phyloP scores from a whole-genome alignment of 208 protist genomes.

The Leishmania mexicana region DNA sequence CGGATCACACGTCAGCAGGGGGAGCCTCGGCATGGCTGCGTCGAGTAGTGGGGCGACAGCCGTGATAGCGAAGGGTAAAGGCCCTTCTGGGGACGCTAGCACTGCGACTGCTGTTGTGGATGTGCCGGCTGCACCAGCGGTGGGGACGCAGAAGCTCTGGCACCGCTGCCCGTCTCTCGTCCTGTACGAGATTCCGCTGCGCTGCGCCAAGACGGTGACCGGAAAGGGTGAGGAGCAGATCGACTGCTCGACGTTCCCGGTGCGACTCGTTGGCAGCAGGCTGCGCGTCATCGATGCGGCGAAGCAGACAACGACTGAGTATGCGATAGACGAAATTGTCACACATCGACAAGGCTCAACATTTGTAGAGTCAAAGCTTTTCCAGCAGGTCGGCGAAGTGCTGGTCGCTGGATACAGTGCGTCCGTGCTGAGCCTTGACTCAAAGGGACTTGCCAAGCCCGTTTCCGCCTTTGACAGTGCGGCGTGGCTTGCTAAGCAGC shows the following conservation, averaged over 20 bases:
- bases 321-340: slow-evolving; percentile 41
- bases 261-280: slow-evolving; percentile 30
- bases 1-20: neutral
- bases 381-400: slow-evolving; percentile 28
- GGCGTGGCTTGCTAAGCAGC: slow-evolving; percentile 41
- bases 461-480: slow-evolving; percentile 38
- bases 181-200: slow-evolving; percentile 53
- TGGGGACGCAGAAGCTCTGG: slow-evolving; percentile 9
- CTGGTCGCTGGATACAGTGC: slow-evolving; percentile 36
- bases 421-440: slow-evolving; percentile 40
- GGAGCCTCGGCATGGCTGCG: neutral
- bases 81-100: neutral
- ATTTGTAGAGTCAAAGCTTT: slow-evolving; percentile 33
- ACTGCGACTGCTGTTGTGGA: neutral
- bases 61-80: neutral
- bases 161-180: slow-evolving; percentile 29
- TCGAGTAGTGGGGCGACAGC: neutral
- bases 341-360: slow-evolving; percentile 37
- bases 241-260: slow-evolving; percentile 29
- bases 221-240: slow-evolving; percentile 23
- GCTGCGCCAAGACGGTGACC: slow-evolving; percentile 15
- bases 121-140: neutral
- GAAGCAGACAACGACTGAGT: slow-evolving; percentile 23
- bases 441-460: slow-evolving; percentile 10
- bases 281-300: slow-evolving; percentile 16